phyloP scores from a whole-genome alignment of 257 asterid species.

The Plantago major region DNA sequence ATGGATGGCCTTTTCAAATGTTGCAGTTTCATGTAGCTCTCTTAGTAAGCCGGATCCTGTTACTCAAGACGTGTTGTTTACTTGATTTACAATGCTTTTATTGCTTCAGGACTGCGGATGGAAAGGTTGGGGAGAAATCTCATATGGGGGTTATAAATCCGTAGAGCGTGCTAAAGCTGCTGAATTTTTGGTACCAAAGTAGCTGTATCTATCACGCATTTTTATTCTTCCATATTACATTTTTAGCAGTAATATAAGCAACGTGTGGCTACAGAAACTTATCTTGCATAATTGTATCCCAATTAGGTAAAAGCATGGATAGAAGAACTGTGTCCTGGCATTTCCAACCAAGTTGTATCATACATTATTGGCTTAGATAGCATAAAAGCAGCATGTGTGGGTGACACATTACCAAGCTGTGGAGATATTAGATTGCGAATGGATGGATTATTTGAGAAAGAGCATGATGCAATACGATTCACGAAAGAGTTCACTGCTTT shows the following conservation, averaged over 20 bases:
- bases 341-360: conserved; percentile 43
- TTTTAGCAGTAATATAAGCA: conserved; percentile 14
- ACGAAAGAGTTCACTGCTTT: conserved; percentile 78
- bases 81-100: conserved; percentile 16
- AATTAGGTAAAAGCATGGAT: conserved; percentile 90
- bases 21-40: conserved; percentile 5
- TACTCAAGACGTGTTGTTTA: neutral
- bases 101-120: conserved; percentile 68
- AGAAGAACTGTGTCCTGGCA: conserved; percentile 72
- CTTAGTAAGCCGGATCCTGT: conserved; percentile 5
- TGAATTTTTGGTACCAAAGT: conserved; percentile 64
- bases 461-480: conserved; percentile 76
- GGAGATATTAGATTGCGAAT: conserved; percentile 76
- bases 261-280: conserved; percentile 8
- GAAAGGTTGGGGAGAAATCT: conserved; percentile 99
- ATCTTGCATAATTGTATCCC: conserved; percentile 13
- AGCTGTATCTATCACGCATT: conserved; percentile 11
- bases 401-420: conserved; percentile 24
- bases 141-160: conserved; percentile 80
- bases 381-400: conserved; percentile 44
- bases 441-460: conserved; percentile 89
- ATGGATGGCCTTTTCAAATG: neutral
- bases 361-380: conserved; percentile 91
- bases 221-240: conserved; percentile 10
- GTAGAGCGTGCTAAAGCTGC: conserved; percentile 87